Percentiles rank a stretch among this genome's conserved stretches.
These are phyloP conservation scores for Hyaloscypha variabilis DNA, from an alignment of 495 filamentous ascomycete genomes.

Conservation along the genomic window DNA sequence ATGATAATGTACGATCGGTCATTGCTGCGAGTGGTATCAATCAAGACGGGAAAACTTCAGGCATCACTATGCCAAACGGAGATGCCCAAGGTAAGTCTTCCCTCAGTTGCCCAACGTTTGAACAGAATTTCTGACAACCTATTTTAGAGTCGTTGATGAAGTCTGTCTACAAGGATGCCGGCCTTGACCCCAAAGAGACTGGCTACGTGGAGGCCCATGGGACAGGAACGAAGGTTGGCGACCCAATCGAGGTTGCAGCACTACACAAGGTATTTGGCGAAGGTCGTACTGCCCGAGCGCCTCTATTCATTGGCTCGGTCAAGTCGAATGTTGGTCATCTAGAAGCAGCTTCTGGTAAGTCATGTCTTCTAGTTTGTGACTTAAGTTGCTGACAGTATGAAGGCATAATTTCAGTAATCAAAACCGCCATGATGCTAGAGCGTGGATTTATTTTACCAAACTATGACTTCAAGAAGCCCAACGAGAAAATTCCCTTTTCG, in stretches of 20 bases:
- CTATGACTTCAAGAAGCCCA: slow-evolving; percentile 54
- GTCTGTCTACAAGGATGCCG: slow-evolving; percentile 50
- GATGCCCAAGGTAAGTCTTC: slow-evolving; percentile 55
- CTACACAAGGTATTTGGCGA: slow-evolving; percentile 52
- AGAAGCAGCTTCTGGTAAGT: slow-evolving; percentile 57
- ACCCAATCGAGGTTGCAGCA: slow-evolving; percentile 63
- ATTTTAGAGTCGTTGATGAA: slow-evolving; percentile 58
- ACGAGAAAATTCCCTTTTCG: slow-evolving; percentile 46
- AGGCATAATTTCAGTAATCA: slow-evolving; percentile 57
- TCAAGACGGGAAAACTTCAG: slow-evolving; percentile 60
- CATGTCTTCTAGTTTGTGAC: background rate
- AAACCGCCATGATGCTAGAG: slow-evolving; percentile 60
- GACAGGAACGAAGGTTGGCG: slow-evolving; percentile 63
- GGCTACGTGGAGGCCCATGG: slow-evolving; percentile 54
- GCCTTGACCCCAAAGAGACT: slow-evolving; percentile 49
- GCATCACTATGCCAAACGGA: slow-evolving; percentile 61
- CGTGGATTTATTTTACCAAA: slow-evolving; percentile 54
- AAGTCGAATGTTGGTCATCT: slow-evolving; percentile 67
- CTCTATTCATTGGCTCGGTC: slow-evolving; percentile 56
- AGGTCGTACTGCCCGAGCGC: slow-evolving; percentile 40
- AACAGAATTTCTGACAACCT: background rate
- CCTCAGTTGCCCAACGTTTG: background rate
- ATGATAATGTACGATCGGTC: slow-evolving; percentile 62
- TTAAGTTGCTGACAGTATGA: slow-evolving; percentile 10
- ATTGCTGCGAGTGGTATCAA: slow-evolving; percentile 63